Percentiles rank a stretch among this genome's conserved stretches.
Conservation (phyloP, 495 filamentous ascomycete species). For the Daldinia grandis region DNA sequence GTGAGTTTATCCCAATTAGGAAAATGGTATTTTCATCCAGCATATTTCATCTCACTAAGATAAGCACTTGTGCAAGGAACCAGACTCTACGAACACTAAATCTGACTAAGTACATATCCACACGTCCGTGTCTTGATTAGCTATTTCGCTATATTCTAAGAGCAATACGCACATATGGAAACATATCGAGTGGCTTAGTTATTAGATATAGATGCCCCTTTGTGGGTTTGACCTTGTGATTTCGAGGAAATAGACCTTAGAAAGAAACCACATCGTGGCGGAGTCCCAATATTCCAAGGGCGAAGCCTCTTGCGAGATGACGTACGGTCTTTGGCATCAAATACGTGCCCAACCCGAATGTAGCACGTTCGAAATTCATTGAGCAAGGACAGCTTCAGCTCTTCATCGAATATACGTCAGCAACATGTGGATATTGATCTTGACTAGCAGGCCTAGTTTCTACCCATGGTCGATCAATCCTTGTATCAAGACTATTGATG, state of each 20-base stretch:
- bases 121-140: background rate
- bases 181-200: background rate
- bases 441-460: constrained; percentile 1
- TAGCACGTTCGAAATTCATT: background rate
- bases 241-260: background rate
- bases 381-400: constrained; percentile 5
- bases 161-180: background rate
- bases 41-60: constrained; percentile 22
- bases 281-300: background rate
- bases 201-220: background rate
- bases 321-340: background rate
- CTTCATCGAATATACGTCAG: constrained; percentile 21
- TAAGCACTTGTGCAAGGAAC: constrained; percentile 22
- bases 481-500: background rate
- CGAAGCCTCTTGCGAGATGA: background rate
- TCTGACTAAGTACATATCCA: background rate
- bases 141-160: background rate
- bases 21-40: constrained; percentile 20
- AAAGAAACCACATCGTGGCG: background rate
- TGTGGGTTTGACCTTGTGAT: background rate
- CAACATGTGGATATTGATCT: constrained; percentile 18
- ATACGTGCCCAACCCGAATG: background rate
- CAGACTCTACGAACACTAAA: background rate
- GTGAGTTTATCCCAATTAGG: constrained; percentile 14
- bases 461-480: constrained; percentile 7